phyloP scores from a whole-genome alignment of 1,284 basidiomycete genomes.

The Pseudozyma hubeiensis region DNA sequence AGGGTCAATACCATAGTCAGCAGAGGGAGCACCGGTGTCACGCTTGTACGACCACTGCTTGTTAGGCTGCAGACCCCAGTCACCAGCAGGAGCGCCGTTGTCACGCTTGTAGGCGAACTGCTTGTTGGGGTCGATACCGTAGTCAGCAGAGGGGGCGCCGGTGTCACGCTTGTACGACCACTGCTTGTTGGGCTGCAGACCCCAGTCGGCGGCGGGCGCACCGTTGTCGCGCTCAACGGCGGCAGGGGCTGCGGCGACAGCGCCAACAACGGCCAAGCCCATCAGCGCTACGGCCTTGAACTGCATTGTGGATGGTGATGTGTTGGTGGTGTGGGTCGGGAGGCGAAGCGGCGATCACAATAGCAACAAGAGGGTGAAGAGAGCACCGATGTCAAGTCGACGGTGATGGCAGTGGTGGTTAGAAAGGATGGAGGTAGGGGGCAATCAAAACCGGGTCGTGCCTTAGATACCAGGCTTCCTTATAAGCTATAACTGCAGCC shows the following conservation, averaged over 20 bases:
- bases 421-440: not conserved
- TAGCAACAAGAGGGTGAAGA: not conserved
- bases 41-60: constrained; percentile 20
- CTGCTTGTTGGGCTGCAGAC: not conserved
- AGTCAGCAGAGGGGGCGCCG: constrained; percentile 19
- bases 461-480: not conserved
- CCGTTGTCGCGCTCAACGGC: constrained; percentile 36
- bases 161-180: constrained; percentile 25
- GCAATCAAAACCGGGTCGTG: not conserved
- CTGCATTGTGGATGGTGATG: constrained; percentile 28
- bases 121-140: constrained; percentile 13
- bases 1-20: constrained; percentile 15
- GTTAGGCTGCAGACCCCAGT: constrained; percentile 12
- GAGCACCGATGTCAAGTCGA: not conserved
- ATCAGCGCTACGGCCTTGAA: constrained; percentile 38
- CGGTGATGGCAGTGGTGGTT: constrained; percentile 14
- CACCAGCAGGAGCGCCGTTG: constrained; percentile 15
- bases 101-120: constrained; percentile 22
- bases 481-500: not conserved
- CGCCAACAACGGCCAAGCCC: constrained; percentile 33
- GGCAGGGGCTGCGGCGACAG: constrained; percentile 32
- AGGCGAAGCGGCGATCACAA: not conserved
- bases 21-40: constrained; percentile 21
- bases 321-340: not conserved
- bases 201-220: constrained; percentile 22